phyloP scores from a whole-genome alignment of 2,329 filamentous ascomycete genomes.

The Fusarium sp. region DNA sequence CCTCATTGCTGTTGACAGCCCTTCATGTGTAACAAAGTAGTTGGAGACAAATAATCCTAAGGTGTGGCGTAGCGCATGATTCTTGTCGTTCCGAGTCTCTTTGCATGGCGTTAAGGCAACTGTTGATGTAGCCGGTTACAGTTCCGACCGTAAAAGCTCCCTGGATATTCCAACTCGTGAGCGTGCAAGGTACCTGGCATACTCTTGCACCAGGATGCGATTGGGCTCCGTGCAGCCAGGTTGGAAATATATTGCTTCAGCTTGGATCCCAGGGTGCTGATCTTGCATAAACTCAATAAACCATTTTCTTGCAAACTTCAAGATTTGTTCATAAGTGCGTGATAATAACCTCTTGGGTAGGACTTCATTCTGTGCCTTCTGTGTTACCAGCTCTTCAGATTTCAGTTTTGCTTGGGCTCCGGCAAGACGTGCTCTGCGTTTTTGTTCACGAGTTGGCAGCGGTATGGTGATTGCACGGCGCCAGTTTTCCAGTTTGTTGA shows the following conservation, averaged over 20 bases:
- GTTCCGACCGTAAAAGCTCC: background rate
- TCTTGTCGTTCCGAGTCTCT: background rate
- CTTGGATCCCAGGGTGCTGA: background rate
- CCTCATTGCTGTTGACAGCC: background rate
- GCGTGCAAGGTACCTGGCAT: background rate
- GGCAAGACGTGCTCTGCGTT: background rate
- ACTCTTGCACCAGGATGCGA: background rate
- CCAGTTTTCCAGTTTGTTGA: background rate
- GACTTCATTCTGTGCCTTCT: background rate
- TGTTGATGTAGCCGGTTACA: background rate
- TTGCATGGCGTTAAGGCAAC: background rate
- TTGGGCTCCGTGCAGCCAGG: background rate
- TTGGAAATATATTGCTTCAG: background rate
- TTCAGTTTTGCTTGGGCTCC: background rate
- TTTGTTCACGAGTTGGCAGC: background rate
- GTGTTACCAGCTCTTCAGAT: background rate
- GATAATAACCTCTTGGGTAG: background rate
- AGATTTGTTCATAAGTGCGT: background rate
- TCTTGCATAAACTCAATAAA: background rate
- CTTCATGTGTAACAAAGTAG: background rate
- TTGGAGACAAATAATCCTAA: background rate
- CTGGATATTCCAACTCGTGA: background rate
- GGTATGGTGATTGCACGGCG: background rate
- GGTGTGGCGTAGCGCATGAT: background rate
- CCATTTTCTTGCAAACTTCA: background rate